Evolutionary conservation across 495 filamentous ascomycete species (phyloP), one percentile per base, ranked within the genome.

Genomic region (Sordaria brevicollis): DNA sequence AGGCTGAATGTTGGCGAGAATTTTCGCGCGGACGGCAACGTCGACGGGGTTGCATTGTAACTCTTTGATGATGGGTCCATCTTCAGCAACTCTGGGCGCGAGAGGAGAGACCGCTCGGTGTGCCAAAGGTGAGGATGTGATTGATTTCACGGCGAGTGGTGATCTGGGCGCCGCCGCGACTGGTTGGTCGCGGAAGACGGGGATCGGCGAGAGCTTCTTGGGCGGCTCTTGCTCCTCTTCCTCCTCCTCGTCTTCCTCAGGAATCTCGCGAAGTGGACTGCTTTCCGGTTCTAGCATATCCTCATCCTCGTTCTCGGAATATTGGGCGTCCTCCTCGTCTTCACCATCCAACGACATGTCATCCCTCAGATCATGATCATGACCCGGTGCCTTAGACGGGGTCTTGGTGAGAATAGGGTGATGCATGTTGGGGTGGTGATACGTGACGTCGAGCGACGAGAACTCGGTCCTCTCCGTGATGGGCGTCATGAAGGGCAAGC

Each of bases 401-500:
- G 92, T 95, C 75, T 93, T 96, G 31, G 86, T 82, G 49, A 62
- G 49, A 31, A 31, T 31, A 62, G 49, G 49, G 49, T 62, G 25
- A 74, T 84, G 81, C 73, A 87, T 83, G 65, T 88, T 79, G 75
- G 83, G 78, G 75, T 81, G 72, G 72, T 79, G 82, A 2, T 90
- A 90, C 65, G 86, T 83, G 33, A 90, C 81, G 31, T 88, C 89
- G 25, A 96, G 77, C 0, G 93, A 95, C 25, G 89, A 91, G 25
- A 62, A 31, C 79, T 99, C 95, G 0, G 95, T 99, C 73, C 90
- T 90, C 77, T 99, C 95, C 7, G 94, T 92, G 70, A 99, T 99
- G 13, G 95, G 95, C 1, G 95, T 99, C 95, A 99, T 99, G 79
- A 97, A 97, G 38, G 94, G 95, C 8, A 97, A 83, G 66, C 93